phyloP scores from a whole-genome alignment of 805 yeast genomes.

The Saccharomyces eubayanus region DNA sequence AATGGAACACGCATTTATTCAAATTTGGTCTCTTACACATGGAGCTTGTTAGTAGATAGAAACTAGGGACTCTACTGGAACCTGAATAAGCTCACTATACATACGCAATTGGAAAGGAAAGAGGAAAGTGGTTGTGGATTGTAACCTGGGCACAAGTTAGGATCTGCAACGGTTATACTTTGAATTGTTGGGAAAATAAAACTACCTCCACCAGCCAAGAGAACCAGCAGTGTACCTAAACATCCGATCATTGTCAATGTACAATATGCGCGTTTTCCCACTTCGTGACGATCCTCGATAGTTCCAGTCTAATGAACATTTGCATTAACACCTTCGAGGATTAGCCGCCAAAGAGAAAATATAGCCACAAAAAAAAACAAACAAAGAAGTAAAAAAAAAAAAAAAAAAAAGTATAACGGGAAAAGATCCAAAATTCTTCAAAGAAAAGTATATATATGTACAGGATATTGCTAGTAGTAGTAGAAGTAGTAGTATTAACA shows the following conservation, averaged over 20 bases:
- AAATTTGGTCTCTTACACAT: neutral
- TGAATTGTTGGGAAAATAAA: neutral
- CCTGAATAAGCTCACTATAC: neutral
- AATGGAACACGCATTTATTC: conserved; percentile 7
- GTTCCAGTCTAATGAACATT: neutral
- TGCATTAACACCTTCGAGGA: neutral
- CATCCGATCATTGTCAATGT: neutral
- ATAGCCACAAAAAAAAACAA: neutral
- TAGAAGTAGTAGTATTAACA: neutral
- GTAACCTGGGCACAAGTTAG: neutral
- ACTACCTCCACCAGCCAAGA: neutral
- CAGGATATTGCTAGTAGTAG: neutral
- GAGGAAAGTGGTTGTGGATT: neutral
- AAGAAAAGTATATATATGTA: conserved; percentile 1
- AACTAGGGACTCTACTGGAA: neutral
- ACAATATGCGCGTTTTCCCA: neutral
- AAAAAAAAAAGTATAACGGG: neutral
- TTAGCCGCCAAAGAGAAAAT: neutral
- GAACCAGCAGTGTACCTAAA: neutral
- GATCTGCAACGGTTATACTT: neutral
- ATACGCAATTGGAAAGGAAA: neutral
- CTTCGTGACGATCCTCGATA: neutral
- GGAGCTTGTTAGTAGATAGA: neutral
- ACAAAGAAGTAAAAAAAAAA: neutral
- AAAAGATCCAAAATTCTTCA: neutral